phyloP scores from a whole-genome alignment of 2,329 filamentous ascomycete genomes.

The Fusarium sp. region DNA sequence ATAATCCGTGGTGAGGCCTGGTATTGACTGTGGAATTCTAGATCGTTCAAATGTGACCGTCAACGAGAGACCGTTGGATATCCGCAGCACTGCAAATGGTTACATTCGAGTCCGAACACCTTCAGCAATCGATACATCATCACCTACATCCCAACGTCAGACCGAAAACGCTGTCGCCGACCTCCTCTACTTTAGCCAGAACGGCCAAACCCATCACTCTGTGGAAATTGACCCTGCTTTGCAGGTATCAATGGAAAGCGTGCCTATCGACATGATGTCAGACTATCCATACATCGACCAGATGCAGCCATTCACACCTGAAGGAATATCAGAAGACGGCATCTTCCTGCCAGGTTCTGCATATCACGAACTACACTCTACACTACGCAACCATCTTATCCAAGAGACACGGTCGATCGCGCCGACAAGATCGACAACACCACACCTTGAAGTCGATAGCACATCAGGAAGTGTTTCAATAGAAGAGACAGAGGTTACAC shows the following conservation, averaged over 20 bases:
- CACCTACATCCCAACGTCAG: conserved; percentile 48
- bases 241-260: conserved; percentile 40
- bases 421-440: conserved; percentile 52
- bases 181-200: conserved; percentile 54
- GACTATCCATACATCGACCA: conserved; percentile 48
- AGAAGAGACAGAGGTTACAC: conserved; percentile 25
- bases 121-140: conserved; percentile 21
- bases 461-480: conserved; percentile 7
- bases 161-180: conserved; percentile 56
- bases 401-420: conserved; percentile 59
- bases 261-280: conserved; percentile 33
- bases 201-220: conserved; percentile 42
- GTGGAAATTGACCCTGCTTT: conserved; percentile 43
- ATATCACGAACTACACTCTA: conserved; percentile 63
- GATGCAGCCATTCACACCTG: conserved; percentile 52
- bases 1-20: not conserved
- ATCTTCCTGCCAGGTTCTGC: conserved; percentile 64
- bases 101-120: conserved; percentile 22
- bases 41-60: conserved; percentile 5
- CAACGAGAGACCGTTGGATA: not conserved
- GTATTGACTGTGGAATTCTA: not conserved
- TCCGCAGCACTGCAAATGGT: conserved; percentile 14
- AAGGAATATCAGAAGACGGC: conserved; percentile 56
- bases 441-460: conserved; percentile 36
- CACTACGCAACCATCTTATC: conserved; percentile 61